Conservation (phyloP, 108 stramenopile species). For the Nitzschia sp. region DNA sequence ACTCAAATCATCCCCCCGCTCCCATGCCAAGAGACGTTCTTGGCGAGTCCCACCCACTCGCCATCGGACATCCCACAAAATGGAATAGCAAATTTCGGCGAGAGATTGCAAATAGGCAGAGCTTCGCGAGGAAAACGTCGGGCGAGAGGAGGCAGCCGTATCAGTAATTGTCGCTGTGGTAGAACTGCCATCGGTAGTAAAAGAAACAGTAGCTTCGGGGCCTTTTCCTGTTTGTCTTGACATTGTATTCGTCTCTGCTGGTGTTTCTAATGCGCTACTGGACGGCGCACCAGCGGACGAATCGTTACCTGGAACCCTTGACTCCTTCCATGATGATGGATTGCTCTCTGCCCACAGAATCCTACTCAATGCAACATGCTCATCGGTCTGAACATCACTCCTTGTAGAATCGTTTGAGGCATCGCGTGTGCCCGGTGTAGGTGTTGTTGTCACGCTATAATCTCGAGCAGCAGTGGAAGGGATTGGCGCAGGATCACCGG, state of each 20-base stretch:
- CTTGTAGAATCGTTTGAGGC: background rate
- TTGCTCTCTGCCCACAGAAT: no score
- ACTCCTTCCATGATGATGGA: no score
- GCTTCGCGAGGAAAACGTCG: constrained; percentile 8
- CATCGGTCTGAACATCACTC: background rate
- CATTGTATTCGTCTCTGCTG: background rate
- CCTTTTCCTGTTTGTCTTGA: background rate
- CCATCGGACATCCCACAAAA: constrained; percentile 66
- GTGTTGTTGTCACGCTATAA: background rate
- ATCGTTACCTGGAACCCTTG: background rate
- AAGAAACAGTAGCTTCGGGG: background rate
- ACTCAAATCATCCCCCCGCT: constrained; percentile 76
- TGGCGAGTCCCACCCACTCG: constrained; percentile 8
- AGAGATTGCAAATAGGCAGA: constrained; percentile 85
- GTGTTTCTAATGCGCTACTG: background rate
- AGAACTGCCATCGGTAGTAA: background rate
- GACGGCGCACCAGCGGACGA: background rate
- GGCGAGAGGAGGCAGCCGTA: background rate
- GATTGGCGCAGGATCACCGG: background rate
- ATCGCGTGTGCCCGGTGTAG: background rate
- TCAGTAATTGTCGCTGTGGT: background rate
- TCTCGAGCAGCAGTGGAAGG: background rate
- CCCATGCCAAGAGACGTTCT: constrained; percentile 63
- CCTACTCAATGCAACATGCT: background rate
- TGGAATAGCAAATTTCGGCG: constrained; percentile 71